A percentile compares a stretch with the other conserved stretches of the same genome.
These are phyloP conservation scores for Sequoia sempervirens DNA, from an alignment of 75 land plant genomes.

Conservation along the genomic window DNA sequence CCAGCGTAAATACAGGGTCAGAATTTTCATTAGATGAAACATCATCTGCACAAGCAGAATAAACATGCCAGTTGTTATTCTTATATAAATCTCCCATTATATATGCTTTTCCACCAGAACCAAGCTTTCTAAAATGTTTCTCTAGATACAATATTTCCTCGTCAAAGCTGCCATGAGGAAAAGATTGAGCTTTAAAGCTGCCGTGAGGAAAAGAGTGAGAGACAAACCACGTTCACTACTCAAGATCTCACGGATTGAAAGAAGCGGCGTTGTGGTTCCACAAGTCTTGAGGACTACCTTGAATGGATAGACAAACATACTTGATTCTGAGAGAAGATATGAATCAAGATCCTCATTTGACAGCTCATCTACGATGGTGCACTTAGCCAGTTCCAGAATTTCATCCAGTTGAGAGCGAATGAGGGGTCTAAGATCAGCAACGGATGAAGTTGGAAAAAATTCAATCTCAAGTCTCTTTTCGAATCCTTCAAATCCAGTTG, in stretches of 20 bases:
- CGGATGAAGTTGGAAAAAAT: no score
- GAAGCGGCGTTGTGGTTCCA: conserved; percentile 64
- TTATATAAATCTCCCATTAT: conserved; percentile 40
- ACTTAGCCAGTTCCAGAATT: conserved; percentile 39
- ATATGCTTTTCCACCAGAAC: conserved; percentile 53
- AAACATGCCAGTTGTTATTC: conserved; percentile 61
- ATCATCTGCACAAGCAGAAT: conserved; percentile 29
- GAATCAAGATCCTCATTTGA: conserved; percentile 53
- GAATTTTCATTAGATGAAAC: background rate
- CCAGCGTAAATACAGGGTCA: no score
- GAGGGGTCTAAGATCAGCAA: no score
- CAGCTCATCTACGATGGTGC: conserved; percentile 57
- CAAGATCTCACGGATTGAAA: conserved; percentile 42
- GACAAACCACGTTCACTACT: conserved; percentile 19
- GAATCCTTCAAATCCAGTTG: no score
- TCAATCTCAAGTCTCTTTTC: no score
- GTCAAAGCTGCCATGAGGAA: conserved; percentile 50
- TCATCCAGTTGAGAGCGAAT: no score
- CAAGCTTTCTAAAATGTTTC: conserved; percentile 36
- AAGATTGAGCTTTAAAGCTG: conserved; percentile 44
- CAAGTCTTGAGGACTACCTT: conserved; percentile 63
- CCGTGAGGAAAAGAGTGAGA: no score
- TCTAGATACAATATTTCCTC: conserved; percentile 54
- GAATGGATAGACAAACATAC: no score
- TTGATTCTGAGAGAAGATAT: conserved; percentile 67